Conservation (phyloP, 345 rosid genomes). For the Rhodamnia argentea region DNA sequence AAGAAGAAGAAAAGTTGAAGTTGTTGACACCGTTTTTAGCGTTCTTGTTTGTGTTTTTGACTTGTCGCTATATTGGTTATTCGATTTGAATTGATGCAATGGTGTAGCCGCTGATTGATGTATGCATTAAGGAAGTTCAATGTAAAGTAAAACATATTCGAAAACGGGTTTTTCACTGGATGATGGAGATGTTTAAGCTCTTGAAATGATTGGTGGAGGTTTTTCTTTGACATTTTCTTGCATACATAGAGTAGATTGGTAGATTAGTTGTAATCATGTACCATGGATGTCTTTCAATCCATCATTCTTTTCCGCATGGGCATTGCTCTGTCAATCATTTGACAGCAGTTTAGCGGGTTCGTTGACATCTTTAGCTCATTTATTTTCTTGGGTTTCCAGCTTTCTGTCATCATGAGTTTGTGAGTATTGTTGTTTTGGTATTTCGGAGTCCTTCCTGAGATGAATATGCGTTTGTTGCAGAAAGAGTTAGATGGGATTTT, state of each 20-base stretch:
- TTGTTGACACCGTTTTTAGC: not conserved
- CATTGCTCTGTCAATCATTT: not conserved
- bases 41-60: not conserved
- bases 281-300: not conserved
- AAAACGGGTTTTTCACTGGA: not conserved
- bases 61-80: not conserved
- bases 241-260: not conserved
- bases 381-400: not conserved
- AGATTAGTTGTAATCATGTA: not conserved
- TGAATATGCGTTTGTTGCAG: slow-evolving; percentile 18
- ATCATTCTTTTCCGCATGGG: not conserved
- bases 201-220: not conserved
- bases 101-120: not conserved
- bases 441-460: not conserved
- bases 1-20: not conserved
- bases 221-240: not conserved
- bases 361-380: not conserved
- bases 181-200: not conserved
- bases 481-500: slow-evolving; percentile 62
- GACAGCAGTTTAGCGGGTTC: not conserved
- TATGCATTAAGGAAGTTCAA: not conserved
- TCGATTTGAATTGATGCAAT: not conserved
- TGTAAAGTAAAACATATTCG: not conserved
- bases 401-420: not conserved
- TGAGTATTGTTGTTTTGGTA: not conserved